Evolutionary conservation across 176 grass and related monocot species (phyloP).

Genomic region (Oropetium thomaeum): DNA sequence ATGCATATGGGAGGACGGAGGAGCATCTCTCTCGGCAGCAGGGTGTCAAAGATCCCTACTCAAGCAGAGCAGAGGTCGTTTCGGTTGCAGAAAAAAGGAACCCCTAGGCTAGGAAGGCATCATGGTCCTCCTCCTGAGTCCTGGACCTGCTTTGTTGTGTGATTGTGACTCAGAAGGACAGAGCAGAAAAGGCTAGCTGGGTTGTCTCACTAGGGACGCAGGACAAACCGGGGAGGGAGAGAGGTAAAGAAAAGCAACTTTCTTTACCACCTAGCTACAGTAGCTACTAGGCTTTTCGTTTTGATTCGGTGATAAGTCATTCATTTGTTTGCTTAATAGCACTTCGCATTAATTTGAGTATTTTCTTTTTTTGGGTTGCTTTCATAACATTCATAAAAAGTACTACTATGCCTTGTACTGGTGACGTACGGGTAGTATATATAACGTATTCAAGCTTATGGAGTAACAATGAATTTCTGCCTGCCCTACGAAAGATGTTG

Average conservation of each 20-base stretch:
- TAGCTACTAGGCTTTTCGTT: slow-evolving; percentile 20
- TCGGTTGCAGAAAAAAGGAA: not conserved
- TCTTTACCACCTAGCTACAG: too few species aligned
- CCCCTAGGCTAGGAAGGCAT: not conserved
- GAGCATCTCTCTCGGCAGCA: slow-evolving; percentile 17
- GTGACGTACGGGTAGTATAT: too few species aligned
- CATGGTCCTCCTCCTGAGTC: not conserved
- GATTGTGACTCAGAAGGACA: slow-evolving; percentile 30
- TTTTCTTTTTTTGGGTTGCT: not conserved
- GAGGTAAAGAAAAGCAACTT: slow-evolving; percentile 22
- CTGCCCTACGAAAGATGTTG: too few species aligned
- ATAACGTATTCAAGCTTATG: too few species aligned
- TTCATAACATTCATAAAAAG: too few species aligned
- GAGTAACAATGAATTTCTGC: too few species aligned
- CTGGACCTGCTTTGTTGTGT: not conserved
- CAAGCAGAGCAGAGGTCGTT: not conserved
- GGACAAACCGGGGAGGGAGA: slow-evolving; percentile 31
- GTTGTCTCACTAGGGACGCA: slow-evolving; percentile 60
- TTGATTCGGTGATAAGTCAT: slow-evolving; percentile 54
- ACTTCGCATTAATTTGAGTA: too few species aligned
- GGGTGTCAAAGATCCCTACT: slow-evolving; percentile 13
- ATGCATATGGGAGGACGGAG: not conserved
- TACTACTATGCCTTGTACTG: too few species aligned
- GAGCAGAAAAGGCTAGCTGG: slow-evolving; percentile 41
- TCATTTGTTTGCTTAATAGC: slow-evolving; percentile 20